Evolutionary conservation across 139 green algal species (phyloP), one percentile per base, ranked within the genome.

Genomic region (Ettlia oleoabundans): DNA sequence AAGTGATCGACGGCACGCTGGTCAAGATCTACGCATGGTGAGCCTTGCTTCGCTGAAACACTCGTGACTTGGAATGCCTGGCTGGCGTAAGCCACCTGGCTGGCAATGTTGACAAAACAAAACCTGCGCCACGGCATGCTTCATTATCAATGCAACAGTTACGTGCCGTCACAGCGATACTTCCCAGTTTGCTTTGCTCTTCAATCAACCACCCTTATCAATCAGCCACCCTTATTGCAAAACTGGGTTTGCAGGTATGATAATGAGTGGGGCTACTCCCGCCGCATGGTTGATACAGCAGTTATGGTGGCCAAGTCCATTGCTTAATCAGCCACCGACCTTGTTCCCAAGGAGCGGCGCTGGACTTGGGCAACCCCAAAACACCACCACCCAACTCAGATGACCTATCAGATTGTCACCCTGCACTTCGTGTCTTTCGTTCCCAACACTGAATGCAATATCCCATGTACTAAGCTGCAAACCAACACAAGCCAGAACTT

Each of bases 21-120:
- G 89, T 97, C 42, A 96, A 97, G 90, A 90, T 98, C 18, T 97
- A 97, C 70, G 90, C 87, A 0, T 98, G 94, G 93, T 76, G n/a
- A n/a, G n/a, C n/a, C n/a, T n/a, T n/a, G n/a, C n/a, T n/a, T n/a
- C n/a, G n/a, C n/a, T n/a, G n/a, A n/a, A n/a, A n/a, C n/a, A n/a
- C n/a, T n/a, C n/a, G n/a, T n/a, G n/a, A n/a, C n/a, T n/a, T n/a
- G n/a, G n/a, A n/a, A n/a, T n/a, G n/a, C n/a, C n/a, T n/a, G n/a
- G n/a, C n/a, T n/a, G n/a, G n/a, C n/a, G n/a, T n/a, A n/a, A n/a
- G n/a, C n/a, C n/a, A n/a, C n/a, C n/a, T n/a, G n/a, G n/a, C n/a
- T n/a, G n/a, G n/a, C n/a, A n/a, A 51, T 30, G 55, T 3, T 67
- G n/a, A 32, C 21, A 9, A 9, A 73, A 9, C 8, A 9, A 73